Evolutionary conservation across 1,284 basidiomycete genomes (phyloP).

Genomic region (Farysia itapuensis): DNA sequence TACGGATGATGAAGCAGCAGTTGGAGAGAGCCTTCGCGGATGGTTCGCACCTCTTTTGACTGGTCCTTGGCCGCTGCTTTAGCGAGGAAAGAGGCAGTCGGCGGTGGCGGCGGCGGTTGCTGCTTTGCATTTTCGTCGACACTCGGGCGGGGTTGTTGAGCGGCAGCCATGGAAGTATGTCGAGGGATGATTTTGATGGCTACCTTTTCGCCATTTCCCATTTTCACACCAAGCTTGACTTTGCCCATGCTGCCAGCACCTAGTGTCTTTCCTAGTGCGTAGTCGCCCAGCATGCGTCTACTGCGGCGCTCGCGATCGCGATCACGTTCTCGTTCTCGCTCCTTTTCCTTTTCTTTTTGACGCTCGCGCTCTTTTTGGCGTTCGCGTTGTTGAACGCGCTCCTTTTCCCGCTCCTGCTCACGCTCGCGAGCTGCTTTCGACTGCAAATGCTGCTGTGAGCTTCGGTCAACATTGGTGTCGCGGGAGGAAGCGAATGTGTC

Average conservation of each 20-base stretch:
- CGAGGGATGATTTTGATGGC: conserved; percentile 98
- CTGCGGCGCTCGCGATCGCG: conserved; percentile 40
- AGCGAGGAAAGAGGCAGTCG: conserved; percentile 45
- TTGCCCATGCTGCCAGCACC: conserved; percentile 99
- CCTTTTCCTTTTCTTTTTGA: conserved; percentile 22
- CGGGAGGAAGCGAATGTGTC: conserved; percentile 27
- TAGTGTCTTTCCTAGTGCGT: conserved; percentile 92
- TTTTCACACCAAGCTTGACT: conserved; percentile 92
- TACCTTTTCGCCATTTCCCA: conserved; percentile 88
- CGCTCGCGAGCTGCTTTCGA: conserved; percentile 14
- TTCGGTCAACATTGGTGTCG: conserved; percentile 26
- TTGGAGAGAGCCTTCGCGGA: conserved; percentile 89
- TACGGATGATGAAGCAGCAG: conserved; percentile 96
- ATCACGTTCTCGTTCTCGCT: conserved; percentile 28
- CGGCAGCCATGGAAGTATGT: conserved; percentile 66
- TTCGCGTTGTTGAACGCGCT: conserved; percentile 13
- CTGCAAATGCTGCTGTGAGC: conserved; percentile 22
- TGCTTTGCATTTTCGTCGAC: conserved; percentile 62
- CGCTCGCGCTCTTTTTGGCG: conserved; percentile 25
- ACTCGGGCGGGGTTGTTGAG: conserved; percentile 51
- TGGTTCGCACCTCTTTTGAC: conserved; percentile 91
- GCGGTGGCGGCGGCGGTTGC: conserved; percentile 19
- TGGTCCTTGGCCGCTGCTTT: conserved; percentile 72
- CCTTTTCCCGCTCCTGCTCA: conserved; percentile 14
- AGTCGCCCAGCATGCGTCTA: conserved; percentile 73